Evolutionary conservation across 306 rosid genomes (phyloP), one percentile per base, ranked within the genome.

Genomic region (Rosa persica): DNA sequence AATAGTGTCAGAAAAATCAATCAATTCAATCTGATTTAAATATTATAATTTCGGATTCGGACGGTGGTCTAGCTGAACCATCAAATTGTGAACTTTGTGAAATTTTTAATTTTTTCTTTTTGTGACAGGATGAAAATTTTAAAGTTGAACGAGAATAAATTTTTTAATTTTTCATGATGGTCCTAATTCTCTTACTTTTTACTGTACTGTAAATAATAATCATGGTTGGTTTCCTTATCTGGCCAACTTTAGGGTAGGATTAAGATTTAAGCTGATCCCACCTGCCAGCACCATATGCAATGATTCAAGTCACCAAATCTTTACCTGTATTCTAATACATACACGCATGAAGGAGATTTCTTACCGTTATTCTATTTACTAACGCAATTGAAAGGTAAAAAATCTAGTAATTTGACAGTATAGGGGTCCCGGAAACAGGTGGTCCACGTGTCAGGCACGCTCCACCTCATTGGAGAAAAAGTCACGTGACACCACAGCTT

Each of bases 401-500:
- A 1, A 12, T 3, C 5, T 8, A n/a, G 5, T 49, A 4, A 27
- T 27, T 17, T 54, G 3, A 23, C 30, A 23, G 20, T 54, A n/a
- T 1, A n/a, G 25, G 60, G 61, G 61, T 55, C 61, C 19, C 10
- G 58, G 11, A 54, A 23, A 5, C 70, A 10, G 43, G 39, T 60
- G 70, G 71, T 22, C 43, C 65, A 54, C 68, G 15, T 67, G 55
- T 27, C 34, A 42, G 27, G 19, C 25, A 30, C 34, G 34, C 34
- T 30, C 34, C 34, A 30, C 34, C 64, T n/a, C 8, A 55, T 48
- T 73, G 51, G n/a, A 46, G 75, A 78, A 47, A 72, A 66, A 66
- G 83, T 77, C 90, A 86, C 90, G 87, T 84, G 88, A 79, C 40
- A 0, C 8, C 20, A 30, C 34, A 30, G 34, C 34, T 30, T 30